These are phyloP conservation scores for Colletotrichum simmondsii DNA, from an alignment of 2,329 filamentous ascomycete genomes.

Conservation along the genomic window DNA sequence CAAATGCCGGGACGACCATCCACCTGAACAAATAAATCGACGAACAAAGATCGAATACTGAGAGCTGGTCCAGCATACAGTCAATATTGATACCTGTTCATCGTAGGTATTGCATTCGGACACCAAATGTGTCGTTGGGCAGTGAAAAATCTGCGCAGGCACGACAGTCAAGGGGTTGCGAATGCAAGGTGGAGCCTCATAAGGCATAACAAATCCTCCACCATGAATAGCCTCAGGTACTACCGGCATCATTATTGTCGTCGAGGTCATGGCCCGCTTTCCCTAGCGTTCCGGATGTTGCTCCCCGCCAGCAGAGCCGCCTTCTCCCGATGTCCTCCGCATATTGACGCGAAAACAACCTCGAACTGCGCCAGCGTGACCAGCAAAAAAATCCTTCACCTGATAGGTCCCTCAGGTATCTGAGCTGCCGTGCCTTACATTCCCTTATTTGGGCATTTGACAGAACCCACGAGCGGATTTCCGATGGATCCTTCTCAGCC, in stretches of 20 bases:
- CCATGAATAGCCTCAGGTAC: not conserved
- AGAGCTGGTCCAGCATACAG: too few relatives aligned
- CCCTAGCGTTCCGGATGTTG: not conserved
- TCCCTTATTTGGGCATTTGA: not conserved
- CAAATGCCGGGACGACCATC: conserved; percentile 55
- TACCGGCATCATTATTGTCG: not conserved
- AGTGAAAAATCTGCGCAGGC: too few relatives aligned
- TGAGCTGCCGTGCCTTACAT: not conserved
- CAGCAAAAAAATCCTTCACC: not conserved
- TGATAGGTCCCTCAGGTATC: not conserved
- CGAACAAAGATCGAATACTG: too few relatives aligned
- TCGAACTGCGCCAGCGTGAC: conserved; percentile 10
- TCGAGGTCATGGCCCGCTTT: not conserved
- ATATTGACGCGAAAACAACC: conserved; percentile 1
- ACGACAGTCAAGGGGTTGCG: not conserved
- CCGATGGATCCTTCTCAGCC: not conserved
- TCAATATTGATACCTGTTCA: too few relatives aligned
- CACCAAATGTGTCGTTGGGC: not conserved
- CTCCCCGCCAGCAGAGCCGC: conserved; percentile 19
- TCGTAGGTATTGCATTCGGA: not conserved
- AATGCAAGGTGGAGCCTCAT: not conserved
- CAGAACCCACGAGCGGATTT: not conserved
- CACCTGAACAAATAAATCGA: too few relatives aligned
- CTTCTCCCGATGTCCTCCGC: conserved; percentile 19
- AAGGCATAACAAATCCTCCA: not conserved